phyloP scores from a whole-genome alignment of 306 rosid genomes.

The Vigna mungo region DNA sequence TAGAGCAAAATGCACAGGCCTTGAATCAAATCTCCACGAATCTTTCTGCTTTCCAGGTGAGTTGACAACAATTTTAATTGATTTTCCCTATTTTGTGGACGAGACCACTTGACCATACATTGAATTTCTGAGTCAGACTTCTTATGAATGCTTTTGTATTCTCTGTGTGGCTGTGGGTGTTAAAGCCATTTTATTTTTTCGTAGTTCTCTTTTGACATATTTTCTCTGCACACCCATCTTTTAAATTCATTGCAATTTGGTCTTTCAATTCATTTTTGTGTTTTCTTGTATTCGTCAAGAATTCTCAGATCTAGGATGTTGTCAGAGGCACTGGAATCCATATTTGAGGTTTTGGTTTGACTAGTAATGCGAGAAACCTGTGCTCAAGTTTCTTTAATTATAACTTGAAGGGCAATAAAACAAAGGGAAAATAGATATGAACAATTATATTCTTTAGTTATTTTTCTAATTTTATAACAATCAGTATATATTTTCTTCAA shows the following conservation, averaged over 20 bases:
- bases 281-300: slow-evolving; percentile 2
- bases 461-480: slow-evolving; percentile 8
- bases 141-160: slow-evolving; percentile 6
- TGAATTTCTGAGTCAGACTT: slow-evolving; percentile 14
- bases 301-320: slow-evolving; percentile 14
- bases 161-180: neutral
- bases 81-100: slow-evolving; percentile 8
- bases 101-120: neutral
- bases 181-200: neutral
- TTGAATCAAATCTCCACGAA: slow-evolving; percentile 61
- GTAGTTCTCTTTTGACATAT: neutral
- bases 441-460: neutral
- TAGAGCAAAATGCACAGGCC: slow-evolving; percentile 59
- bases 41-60: slow-evolving; percentile 57
- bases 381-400: neutral
- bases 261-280: slow-evolving; percentile 13
- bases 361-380: neutral
- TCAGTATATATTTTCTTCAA: slow-evolving; percentile 13
- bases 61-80: slow-evolving; percentile 12
- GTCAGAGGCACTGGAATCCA: slow-evolving; percentile 20
- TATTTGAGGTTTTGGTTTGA: slow-evolving; percentile 37
- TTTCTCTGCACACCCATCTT: slow-evolving; percentile 11
- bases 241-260: slow-evolving; percentile 21
- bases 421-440: slow-evolving; percentile 29
- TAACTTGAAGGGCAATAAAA: neutral